phyloP scores from a whole-genome alignment of 345 rosid genomes.

The Isatis tinctoria region DNA sequence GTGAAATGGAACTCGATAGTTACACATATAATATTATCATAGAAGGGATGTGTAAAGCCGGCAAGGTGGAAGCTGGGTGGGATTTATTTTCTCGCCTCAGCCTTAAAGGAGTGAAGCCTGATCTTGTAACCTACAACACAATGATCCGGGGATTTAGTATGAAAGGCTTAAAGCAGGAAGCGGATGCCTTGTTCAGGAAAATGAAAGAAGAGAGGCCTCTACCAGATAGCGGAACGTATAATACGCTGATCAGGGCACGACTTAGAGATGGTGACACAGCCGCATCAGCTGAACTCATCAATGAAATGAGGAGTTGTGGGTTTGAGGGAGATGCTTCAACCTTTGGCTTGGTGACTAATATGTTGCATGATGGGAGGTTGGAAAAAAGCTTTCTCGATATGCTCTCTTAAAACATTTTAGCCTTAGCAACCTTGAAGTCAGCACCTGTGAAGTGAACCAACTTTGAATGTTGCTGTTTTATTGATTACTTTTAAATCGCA shows the following conservation, averaged over 20 bases:
- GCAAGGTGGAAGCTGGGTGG: neutral
- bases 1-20: neutral
- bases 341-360: neutral
- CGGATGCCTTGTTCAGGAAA: neutral
- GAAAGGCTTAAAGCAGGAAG: neutral
- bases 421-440: no score
- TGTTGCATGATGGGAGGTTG: neutral
- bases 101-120: neutral
- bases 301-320: neutral
- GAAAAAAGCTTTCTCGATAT: neutral
- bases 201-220: neutral
- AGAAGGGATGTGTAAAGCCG: neutral
- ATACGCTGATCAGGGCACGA: neutral
- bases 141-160: neutral
- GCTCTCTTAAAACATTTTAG: neutral
- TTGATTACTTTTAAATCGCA: no score
- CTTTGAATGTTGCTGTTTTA: no score
- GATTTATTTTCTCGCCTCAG: neutral
- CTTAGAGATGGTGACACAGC: neutral
- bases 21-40: neutral
- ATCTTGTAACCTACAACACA: neutral
- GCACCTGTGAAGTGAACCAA: no score
- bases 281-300: neutral
- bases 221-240: neutral
- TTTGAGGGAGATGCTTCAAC: neutral